Evolutionary conservation across 2,329 filamentous ascomycete genomes (phyloP).

Genomic region (Remersonia thermophila): DNA sequence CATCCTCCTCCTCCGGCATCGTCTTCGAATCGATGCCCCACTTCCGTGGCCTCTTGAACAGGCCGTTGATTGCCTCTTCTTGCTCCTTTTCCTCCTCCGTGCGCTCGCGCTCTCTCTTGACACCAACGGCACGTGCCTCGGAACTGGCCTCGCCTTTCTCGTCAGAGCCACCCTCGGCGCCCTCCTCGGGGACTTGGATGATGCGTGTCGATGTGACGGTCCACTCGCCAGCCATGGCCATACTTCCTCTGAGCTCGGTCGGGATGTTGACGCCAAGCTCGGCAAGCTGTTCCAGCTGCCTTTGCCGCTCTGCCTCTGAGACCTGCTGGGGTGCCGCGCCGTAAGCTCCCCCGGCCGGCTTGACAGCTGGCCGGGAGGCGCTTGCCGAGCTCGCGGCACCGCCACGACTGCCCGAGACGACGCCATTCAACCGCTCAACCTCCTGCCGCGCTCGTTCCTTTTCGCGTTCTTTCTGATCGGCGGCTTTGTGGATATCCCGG

Average conservation of each 20-base stretch:
- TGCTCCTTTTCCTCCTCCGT: constrained; percentile 51
- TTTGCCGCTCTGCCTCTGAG: constrained; percentile 57
- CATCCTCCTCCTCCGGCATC: constrained; percentile 33
- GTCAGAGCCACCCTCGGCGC: constrained; percentile 2
- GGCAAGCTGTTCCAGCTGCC: constrained; percentile 76
- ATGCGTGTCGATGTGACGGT: constrained; percentile 55
- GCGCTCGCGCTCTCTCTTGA: constrained; percentile 46
- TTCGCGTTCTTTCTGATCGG: constrained; percentile 70
- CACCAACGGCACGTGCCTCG: constrained; percentile 8
- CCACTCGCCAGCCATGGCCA: constrained; percentile 88
- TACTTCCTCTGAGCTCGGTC: constrained; percentile 60
- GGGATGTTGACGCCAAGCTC: constrained; percentile 80
- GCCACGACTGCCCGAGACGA: constrained; percentile 39
- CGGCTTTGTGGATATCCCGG: constrained; percentile 72
- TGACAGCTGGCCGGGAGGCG: neutral
- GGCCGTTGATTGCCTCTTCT: constrained; percentile 42
- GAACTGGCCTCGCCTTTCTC: too few relatives aligned
- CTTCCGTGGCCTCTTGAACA: constrained; percentile 46
- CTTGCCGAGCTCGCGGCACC: neutral
- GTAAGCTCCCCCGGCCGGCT: constrained; percentile 2
- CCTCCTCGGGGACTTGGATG: constrained; percentile 32
- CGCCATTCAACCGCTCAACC: constrained; percentile 70
- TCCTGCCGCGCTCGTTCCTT: constrained; percentile 74
- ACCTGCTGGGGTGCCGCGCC: constrained; percentile 24
- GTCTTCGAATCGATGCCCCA: constrained; percentile 43